A percentile compares a stretch with the other conserved stretches of the same genome.
These are phyloP conservation scores for Phytophthora sojae DNA, from an alignment of 352 stramenopile species.

Conservation along the genomic window DNA sequence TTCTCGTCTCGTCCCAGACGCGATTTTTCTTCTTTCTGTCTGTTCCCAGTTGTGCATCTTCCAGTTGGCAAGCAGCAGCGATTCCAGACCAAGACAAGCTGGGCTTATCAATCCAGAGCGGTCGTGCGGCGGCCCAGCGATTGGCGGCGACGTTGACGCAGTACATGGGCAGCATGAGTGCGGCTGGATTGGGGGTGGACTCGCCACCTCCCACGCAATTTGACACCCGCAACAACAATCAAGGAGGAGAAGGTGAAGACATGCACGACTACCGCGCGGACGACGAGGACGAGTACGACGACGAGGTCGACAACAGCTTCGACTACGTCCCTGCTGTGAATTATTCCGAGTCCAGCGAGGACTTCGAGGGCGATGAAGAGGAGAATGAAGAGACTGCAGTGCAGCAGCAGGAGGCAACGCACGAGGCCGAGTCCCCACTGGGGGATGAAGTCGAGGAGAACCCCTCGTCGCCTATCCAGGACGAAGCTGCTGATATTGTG, in stretches of 20 bases:
- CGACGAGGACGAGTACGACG: constrained; percentile 17
- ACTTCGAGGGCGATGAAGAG: neutral
- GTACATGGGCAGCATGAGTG: constrained; percentile 25
- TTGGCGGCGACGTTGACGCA: constrained; percentile 15
- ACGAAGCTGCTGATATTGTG: neutral
- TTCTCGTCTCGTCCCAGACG: constrained; percentile 15
- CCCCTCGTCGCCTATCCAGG: neutral
- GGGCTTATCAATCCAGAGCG: constrained; percentile 7
- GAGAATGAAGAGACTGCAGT: neutral
- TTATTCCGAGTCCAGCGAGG: neutral
- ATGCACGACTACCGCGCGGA: constrained; percentile 25
- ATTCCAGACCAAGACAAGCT: constrained; percentile 12
- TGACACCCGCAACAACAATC: neutral
- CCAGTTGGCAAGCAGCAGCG: constrained; percentile 8
- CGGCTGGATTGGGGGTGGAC: constrained; percentile 29
- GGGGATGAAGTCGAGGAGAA: neutral
- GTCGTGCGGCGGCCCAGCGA: constrained; percentile 6
- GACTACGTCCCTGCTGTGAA: constrained; percentile 4
- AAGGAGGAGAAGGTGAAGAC: constrained; percentile 12
- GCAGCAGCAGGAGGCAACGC: neutral
- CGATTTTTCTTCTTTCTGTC: neutral
- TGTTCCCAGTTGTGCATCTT: constrained; percentile 3
- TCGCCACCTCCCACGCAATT: neutral
- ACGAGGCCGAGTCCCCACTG: neutral
- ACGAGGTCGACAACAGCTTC: constrained; percentile 22